Evolutionary conservation across 805 yeast genomes (phyloP), one percentile per base, ranked within the genome.

Genomic region (Ogataea zsoltii): DNA sequence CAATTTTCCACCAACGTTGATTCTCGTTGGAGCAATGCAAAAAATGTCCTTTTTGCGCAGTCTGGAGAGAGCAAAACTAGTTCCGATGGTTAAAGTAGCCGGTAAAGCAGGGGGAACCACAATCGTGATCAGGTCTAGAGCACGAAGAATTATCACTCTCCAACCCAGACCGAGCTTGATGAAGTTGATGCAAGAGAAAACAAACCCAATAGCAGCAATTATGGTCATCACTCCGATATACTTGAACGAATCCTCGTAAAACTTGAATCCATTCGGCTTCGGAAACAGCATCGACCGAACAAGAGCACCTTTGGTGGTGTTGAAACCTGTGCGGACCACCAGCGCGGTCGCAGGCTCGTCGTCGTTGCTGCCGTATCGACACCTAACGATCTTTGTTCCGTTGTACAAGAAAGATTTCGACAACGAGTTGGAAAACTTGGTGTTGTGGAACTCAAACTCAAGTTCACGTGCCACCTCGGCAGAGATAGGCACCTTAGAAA

Each of bases 91-190:
- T 49, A 94, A 70, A 0, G 99, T 94, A 0, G 99, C 99, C 0
- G 99, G 99, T 36, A 94, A 74, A 0, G 99, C 99, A 1, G 99
- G 99, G 1, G 99, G 99, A 1, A 94, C 97, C 6, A 94, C 99
- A 62, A 94, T 90, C 0, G 99, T 94, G 44, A 94, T 85, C 42
- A 94, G 79, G 68, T 94, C 99, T 44, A 94, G 71, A 0, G 98
- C 98, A 55, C 99, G 77, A 45, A 94, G 70, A 5, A 91, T 74
- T 72, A 94, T 92, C 30, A 85, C 67, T 38, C 73, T 73, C 50
- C 77, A 76, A 4, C 85, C 82, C 31, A 94, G 65, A 0, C 95
- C 94, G 49, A 94, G 67, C 55, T 79, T 72, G 48, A 92, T 76
- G 63, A 94, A 94, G 60, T 89, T 88, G 51, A 83, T 71, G 2